Base-by-base conservation (phyloP, 345 rosid genomes). In the Arabis hirsuta region DNA sequence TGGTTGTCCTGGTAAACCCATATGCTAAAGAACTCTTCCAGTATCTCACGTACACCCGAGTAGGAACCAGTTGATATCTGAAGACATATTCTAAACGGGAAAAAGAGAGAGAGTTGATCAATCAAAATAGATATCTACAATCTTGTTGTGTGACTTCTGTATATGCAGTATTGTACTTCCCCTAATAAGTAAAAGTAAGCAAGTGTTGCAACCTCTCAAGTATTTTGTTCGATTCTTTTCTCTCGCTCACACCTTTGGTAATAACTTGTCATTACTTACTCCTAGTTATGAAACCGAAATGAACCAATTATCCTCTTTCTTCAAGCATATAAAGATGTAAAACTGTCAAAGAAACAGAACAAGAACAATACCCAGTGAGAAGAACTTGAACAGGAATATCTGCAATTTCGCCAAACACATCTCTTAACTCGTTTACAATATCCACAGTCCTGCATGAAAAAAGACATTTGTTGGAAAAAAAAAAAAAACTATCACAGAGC, bases 331-430 rank as follows among this genome's bases (percentile, higher is more conserved):
- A 7, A 14, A 65, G 52, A 26, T 46, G 6, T 47, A 16, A 73
- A 27, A 47, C 11, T 42, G 9, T 73, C 10, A 48, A 57, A 50
- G 54, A 27, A 27, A 47, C n/a, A 69, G 46, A 76, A 32, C 55
- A 63, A 76, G 43, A 69, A 55, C 0, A 0, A 14, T 88, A 88
- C 97, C 97, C 90, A 39, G 85, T 82, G 44, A 83, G 83, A 69
- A 91, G 84, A 81, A 89, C 86, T 83, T 94, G 88, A 65, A 80
- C 82, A 68, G 97, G 96, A 52, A 94, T 78, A 71, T 84, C 79
- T 43, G 78, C 83, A 76, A 80, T 50, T 19, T 85, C 79, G 14
- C 55, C 62, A 24, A 89, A 91, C 73, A 86, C 69, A 47, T 50
- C 61, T 76, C 62, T 85, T 14, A 86, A 85, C 84, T 86, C 87